Conservation (phyloP, 164 flowering plant species). For the Magnolia kwangsiensis region DNA sequence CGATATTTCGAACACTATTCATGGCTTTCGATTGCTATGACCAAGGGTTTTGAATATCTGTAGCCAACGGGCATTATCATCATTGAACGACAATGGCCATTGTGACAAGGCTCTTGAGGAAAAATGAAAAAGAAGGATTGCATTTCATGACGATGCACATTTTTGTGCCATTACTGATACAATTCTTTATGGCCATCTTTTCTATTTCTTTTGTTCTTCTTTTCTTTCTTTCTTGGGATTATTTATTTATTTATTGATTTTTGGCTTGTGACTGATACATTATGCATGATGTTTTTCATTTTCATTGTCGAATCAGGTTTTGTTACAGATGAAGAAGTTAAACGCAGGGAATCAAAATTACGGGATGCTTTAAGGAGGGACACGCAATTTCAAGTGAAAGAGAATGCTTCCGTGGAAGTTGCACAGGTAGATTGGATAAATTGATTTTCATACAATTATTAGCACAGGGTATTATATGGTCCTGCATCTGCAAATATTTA, state of each 20-base stretch:
- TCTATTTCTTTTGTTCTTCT: too few species aligned
- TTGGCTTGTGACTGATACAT: too few species aligned
- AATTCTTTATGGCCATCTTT: not conserved
- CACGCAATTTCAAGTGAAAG: conserved; percentile 50
- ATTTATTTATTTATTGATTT: too few species aligned
- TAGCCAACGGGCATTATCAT: too few species aligned
- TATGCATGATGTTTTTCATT: not conserved
- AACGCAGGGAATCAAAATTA: conserved; percentile 48
- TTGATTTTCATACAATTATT: not conserved
- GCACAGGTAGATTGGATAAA: conserved; percentile 57
- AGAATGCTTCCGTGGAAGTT: conserved; percentile 61
- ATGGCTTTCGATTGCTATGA: too few species aligned
- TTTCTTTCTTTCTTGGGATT: too few species aligned
- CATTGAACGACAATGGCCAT: too few species aligned
- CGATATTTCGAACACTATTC: too few species aligned
- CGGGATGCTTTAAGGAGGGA: conserved; percentile 51
- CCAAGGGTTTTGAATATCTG: too few species aligned
- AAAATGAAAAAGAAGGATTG: not conserved
- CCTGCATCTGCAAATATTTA: too few species aligned
- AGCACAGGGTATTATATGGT: too few species aligned
- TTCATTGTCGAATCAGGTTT: conserved; percentile 40
- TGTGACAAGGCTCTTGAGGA: not conserved
- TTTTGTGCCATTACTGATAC: not conserved
- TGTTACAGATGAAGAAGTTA: conserved; percentile 78
- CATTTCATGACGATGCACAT: not conserved